Base-by-base conservation (phyloP, 805 yeast genomes). In the Saccharomycopsis sp. region DNA sequence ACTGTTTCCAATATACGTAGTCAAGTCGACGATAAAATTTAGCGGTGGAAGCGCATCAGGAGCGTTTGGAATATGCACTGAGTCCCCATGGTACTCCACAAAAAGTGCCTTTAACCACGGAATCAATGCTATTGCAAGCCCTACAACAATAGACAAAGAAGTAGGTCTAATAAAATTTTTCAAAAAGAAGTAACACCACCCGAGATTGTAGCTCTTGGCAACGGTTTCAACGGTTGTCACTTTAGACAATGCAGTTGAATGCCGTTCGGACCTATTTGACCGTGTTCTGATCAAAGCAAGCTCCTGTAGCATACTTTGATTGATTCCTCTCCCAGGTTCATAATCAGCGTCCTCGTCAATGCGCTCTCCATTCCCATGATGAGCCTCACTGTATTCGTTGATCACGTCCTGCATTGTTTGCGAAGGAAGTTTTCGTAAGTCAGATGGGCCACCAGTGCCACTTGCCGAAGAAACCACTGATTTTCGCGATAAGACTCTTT, bases 1-100 rank as follows among this genome's bases (percentile, higher is more conserved):
- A 0, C 97, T 97, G 2, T 84, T 82, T 0, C 96, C 97, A 2
- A 94, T 73, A 67, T 91, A 94, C 8, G 80, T 68, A 1, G 91
- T 75, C 60, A 83, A 82, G 67, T 92, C 97, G 81, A 92, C 87
- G 2, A 92, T 63, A 63, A 92, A 92, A 15, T 91, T 87, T 50
- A 92, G 74, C 2, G 97, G 91, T 0, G 99, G 97, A 60, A 77
- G 76, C 1, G 77, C 75, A 70, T 92, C 99, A 0, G 99, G 99
- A 0, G 98, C 98, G 56, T 77, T 68, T 1, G 80, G 85, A 20
- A 91, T 75, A 54, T 73, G 62, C 24, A 61, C 60, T 20, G 76
- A 70, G 4, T 73, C 69, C 34, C 77, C 78, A 50, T 66, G 60
- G 3, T 80, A 76, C 0, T 68, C 68, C 14, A 83, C 85, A 66